Percentiles rank a stretch among this genome's conserved stretches.
Evolutionary conservation across 1,284 basidiomycete genomes (phyloP).

Genomic region (Apiotrichum veenhuisii): DNA sequence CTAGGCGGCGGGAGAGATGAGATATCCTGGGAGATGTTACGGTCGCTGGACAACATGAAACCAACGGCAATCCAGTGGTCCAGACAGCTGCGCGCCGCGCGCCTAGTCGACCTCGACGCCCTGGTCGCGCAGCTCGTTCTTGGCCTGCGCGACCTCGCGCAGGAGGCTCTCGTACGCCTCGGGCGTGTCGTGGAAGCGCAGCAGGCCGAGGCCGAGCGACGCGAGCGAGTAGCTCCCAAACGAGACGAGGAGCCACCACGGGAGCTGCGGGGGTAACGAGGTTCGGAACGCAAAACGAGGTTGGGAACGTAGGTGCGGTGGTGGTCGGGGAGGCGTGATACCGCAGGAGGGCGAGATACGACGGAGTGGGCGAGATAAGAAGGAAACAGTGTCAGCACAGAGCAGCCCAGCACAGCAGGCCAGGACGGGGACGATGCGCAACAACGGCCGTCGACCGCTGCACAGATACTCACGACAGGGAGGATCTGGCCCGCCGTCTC

Average conservation of each 20-base stretch:
- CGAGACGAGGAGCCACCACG: slow-evolving; percentile 70
- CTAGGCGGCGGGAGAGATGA: too few species aligned
- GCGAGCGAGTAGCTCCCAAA: slow-evolving; percentile 71
- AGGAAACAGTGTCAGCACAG: not conserved
- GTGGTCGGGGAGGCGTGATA: too few species aligned
- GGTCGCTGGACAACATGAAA: too few species aligned
- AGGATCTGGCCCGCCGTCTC: slow-evolving; percentile 55
- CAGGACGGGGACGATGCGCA: too few species aligned
- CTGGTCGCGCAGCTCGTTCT: slow-evolving; percentile 62
- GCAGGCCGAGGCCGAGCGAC: slow-evolving; percentile 66
- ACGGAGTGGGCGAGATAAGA: not conserved
- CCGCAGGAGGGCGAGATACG: not conserved
- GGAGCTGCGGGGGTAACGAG: slow-evolving; percentile 54
- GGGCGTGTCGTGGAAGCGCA: slow-evolving; percentile 67
- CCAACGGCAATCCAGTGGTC: too few species aligned
- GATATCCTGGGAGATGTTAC: too few species aligned
- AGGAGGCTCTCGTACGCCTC: slow-evolving; percentile 70
- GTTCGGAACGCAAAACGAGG: not conserved
- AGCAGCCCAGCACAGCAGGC: not conserved
- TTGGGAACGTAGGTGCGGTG: not conserved
- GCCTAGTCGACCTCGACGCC: slow-evolving; percentile 64
- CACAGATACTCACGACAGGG: slow-evolving; percentile 58
- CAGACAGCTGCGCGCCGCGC: too few species aligned
- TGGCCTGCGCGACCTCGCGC: slow-evolving; percentile 61
- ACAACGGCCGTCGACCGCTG: too few species aligned